Evolutionary conservation across 139 green algal species (phyloP).

Genomic region (Raphidocelis subcapitata): DNA sequence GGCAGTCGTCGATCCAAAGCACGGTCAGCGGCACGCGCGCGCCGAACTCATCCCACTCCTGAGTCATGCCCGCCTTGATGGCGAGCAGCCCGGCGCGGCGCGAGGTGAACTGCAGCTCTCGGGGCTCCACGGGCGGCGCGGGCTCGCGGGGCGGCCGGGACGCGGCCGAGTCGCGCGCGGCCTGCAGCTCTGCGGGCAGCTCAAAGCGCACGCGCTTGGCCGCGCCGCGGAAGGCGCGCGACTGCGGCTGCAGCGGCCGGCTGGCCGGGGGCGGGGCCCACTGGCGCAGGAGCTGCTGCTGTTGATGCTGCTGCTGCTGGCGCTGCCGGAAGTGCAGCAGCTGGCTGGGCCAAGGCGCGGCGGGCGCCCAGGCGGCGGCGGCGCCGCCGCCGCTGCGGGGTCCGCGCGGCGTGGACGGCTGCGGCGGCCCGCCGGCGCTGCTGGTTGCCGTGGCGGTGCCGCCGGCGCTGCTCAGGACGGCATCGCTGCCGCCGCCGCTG

Average conservation of each 20-base stretch:
- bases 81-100: slow-evolving; percentile 81
- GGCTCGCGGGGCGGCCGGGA: not conserved
- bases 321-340: not conserved
- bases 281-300: slow-evolving; percentile 4
- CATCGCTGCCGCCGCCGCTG: no score
- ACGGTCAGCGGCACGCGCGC: slow-evolving; percentile 89
- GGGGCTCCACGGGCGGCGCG: slow-evolving; percentile 29
- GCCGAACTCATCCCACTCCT: slow-evolving; percentile 93
- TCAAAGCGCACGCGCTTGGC: not conserved
- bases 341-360: no score
- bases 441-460: no score
- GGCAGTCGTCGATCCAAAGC: slow-evolving; percentile 95
- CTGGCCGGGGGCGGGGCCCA: not conserved
- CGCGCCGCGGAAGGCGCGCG: not conserved
- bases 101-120: slow-evolving; percentile 30
- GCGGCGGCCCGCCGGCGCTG: no score
- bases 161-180: not conserved
- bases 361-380: no score
- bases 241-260: not conserved
- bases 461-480: no score
- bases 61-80: slow-evolving; percentile 96
- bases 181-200: slow-evolving; percentile 8
- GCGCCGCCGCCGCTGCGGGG: no score
- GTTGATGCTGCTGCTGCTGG: not conserved
- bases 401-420: no score